A percentile compares a stretch with the other conserved stretches of the same genome.
Conservation (phyloP, 371 early-diverging fungal genomes). For the Mucor velutinosus region DNA sequence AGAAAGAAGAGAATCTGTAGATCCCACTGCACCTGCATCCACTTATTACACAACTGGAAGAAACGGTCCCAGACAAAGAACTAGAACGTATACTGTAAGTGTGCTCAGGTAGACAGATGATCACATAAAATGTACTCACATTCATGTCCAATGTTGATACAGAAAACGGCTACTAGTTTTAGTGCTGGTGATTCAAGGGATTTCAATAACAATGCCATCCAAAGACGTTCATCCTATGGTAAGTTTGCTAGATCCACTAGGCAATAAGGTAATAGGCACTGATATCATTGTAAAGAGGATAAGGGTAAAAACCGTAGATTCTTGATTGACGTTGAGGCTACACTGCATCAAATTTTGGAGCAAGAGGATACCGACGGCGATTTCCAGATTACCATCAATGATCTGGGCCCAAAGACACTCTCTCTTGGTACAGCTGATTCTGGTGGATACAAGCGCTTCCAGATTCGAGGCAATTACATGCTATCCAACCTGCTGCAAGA, state of each 20-base stretch:
- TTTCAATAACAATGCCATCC: constrained; percentile 8
- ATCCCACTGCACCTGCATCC: constrained; percentile 42
- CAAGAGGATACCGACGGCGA: constrained; percentile 95
- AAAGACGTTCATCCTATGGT: constrained; percentile 53
- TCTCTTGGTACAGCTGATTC: constrained; percentile 84
- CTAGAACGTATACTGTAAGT: constrained; percentile 34
- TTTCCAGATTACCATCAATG: constrained; percentile 88
- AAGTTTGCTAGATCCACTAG: background rate
- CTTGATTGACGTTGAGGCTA: constrained; percentile 79
- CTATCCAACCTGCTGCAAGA: constrained; percentile 92
- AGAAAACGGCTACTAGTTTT: constrained; percentile 7
- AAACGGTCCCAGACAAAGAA: constrained; percentile 27
- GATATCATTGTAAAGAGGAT: constrained; percentile 53
- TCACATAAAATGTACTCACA: background rate
- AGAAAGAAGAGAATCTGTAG: constrained; percentile 20
- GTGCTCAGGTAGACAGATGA: background rate
- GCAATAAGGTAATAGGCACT: background rate
- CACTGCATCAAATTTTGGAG: constrained; percentile 69
- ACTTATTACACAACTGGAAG: constrained; percentile 54
- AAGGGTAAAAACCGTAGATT: constrained; percentile 69
- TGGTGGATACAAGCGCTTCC: constrained; percentile 78
- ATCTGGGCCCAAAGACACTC: constrained; percentile 86
- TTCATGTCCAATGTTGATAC: background rate
- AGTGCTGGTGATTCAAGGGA: constrained; percentile 1
- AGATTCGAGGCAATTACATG: constrained; percentile 91